phyloP scores from a whole-genome alignment of 2,329 filamentous ascomycete genomes.

The Zasmidium angulare region DNA sequence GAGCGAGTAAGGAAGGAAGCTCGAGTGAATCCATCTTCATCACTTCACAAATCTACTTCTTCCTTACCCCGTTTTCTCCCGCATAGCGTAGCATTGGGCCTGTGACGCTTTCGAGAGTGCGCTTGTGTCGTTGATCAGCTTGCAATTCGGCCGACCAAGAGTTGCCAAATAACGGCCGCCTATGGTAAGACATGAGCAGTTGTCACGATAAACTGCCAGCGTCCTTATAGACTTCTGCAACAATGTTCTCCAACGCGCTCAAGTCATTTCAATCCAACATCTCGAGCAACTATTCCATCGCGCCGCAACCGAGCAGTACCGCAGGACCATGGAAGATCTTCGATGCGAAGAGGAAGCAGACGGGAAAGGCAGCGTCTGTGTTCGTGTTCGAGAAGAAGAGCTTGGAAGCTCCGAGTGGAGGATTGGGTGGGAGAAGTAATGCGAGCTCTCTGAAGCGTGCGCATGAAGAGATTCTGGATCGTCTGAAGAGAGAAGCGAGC shows the following conservation, averaged over 20 bases:
- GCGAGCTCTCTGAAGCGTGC: conserved; percentile 72
- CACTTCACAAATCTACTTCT: not conserved
- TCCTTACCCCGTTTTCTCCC: not conserved
- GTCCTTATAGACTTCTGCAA: conserved; percentile 24
- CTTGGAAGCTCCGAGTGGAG: conserved; percentile 67
- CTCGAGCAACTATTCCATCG: conserved; percentile 83
- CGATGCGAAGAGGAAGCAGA: conserved; percentile 95
- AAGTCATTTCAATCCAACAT: conserved; percentile 97
- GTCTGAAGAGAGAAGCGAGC: conserved; percentile 87
- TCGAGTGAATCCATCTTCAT: not conserved
- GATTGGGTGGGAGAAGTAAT: conserved; percentile 59
- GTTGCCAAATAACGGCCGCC: not conserved
- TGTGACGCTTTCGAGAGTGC: not conserved
- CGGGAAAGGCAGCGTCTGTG: conserved; percentile 82
- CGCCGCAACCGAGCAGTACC: conserved; percentile 70
- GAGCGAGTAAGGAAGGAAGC: not conserved
- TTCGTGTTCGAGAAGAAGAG: conserved; percentile 93
- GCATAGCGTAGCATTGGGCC: not conserved
- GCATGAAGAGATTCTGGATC: conserved; percentile 86
- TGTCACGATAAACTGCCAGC: not conserved
- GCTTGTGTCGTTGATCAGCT: not conserved
- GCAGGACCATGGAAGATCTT: conserved; percentile 97
- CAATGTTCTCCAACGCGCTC: conserved; percentile 89
- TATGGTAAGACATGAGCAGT: not conserved
- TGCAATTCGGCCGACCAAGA: not conserved